Base-by-base conservation (phyloP, 805 yeast genomes). In the Saccharomycopsis capsularis region DNA sequence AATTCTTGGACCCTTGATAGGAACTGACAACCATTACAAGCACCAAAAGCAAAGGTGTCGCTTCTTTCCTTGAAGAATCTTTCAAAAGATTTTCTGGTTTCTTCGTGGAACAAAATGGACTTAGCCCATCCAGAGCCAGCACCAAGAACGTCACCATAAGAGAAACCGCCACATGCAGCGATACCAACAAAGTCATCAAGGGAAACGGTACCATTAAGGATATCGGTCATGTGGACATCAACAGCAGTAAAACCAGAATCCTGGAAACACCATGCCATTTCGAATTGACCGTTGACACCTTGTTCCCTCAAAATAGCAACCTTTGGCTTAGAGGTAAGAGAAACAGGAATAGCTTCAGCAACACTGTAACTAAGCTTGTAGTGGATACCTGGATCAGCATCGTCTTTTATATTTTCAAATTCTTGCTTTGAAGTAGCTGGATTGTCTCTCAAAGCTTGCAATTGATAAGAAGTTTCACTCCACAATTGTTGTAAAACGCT, bases 51-150 rank as follows among this genome's bases (percentile, higher is more conserved):
- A 71, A 93, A 93, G 0, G 99, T 93, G 64, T 93, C 95, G 18
- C 73, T 71, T 68, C 99, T 82, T 47, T 79, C 85, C 60, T 81
- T 81, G 79, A 93, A 93, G 67, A 93, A 93, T 44, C 69, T 74
- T 56, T 70, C 67, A 65, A 93, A 93, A 69, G 87, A 90, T 24
- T 72, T 60, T 63, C 93, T 80, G 34, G 91, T 85, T 47, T 68
- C 71, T 34, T 79, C 86, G 63, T 91, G 84, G 76, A 82, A 89
- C 56, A 93, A 69, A 7, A 93, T 95, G 16, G 97, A 87, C 62
- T 88, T 89, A 51, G 99, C 99, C 99, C 99, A 93, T 51, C 99
- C 99, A 47, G 91, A 85, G 63, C 96, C 99, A 32, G 99, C 99
- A 58, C 99, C 99, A 52, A 93, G 73, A 43, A 93, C 99, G 68